Conservation (phyloP, 345 rosid species). For the Raphanus raphanistrum region DNA sequence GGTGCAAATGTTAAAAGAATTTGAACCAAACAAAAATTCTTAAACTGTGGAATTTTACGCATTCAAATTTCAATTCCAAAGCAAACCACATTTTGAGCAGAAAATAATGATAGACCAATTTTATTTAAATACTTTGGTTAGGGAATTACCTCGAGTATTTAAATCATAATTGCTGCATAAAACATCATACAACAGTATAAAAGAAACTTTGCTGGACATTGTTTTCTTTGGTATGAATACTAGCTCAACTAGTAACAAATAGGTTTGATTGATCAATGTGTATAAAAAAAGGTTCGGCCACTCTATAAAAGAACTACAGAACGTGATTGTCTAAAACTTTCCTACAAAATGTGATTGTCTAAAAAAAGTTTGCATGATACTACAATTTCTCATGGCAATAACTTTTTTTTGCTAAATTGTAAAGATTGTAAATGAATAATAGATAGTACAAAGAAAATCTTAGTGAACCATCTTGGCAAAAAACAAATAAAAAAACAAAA, state of each 20-base stretch:
- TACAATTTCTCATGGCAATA: neutral
- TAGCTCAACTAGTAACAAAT: neutral
- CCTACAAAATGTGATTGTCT: neutral
- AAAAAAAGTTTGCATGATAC: neutral
- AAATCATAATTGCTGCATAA: neutral
- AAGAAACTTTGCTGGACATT: neutral
- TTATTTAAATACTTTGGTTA: neutral
- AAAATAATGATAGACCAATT: neutral
- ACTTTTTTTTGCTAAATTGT: no score
- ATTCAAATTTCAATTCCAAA: neutral
- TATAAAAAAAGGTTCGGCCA: neutral
- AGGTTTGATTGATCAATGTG: neutral
- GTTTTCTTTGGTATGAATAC: neutral
- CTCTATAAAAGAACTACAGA: neutral
- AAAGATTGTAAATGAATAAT: no score
- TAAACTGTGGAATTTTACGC: neutral
- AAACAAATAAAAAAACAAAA: no score
- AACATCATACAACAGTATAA: neutral
- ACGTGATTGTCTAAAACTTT: constrained; percentile 1
- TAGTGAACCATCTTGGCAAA: no score
- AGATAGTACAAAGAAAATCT: no score
- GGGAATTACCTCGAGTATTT: neutral
- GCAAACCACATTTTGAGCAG: neutral
- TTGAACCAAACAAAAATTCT: no score
- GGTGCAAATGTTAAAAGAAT: no score